phyloP scores from a whole-genome alignment of 495 filamentous ascomycete genomes.

The Lasiosphaeria miniovina region DNA sequence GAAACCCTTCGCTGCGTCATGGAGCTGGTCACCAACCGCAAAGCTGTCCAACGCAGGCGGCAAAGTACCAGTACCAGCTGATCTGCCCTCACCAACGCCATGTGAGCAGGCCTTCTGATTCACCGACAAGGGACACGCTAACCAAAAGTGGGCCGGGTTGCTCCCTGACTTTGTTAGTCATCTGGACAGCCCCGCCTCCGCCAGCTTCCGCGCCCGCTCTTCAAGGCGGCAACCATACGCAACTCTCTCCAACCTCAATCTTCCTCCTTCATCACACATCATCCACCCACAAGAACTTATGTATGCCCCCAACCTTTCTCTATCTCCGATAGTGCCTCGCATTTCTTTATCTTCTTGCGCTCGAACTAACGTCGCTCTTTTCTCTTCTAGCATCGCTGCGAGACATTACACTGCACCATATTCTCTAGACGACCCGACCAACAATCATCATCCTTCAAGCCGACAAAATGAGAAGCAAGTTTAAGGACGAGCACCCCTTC shows the following conservation, averaged over 20 bases:
- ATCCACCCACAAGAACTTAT: too few species aligned
- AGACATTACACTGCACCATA: too few species aligned
- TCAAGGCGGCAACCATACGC: constrained; percentile 24
- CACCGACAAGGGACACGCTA: constrained; percentile 19
- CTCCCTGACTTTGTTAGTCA: constrained; percentile 25
- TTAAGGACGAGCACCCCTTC: constrained; percentile 99
- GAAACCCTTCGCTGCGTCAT: too few species aligned
- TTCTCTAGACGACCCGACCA: too few species aligned
- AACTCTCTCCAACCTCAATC: constrained; percentile 8
- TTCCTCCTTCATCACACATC: constrained; percentile 1
- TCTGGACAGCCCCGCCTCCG: constrained; percentile 30
- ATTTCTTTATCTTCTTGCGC: too few species aligned
- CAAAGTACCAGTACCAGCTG: constrained; percentile 8
- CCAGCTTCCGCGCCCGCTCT: constrained; percentile 8
- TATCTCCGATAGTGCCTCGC: too few species aligned
- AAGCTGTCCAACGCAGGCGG: too few species aligned
- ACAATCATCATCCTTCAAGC: constrained; percentile 2
- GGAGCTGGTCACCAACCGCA: too few species aligned
- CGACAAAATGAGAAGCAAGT: constrained; percentile 80
- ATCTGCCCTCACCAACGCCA: constrained; percentile 13
- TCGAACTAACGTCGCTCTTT: too few species aligned
- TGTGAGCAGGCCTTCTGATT: constrained; percentile 33
- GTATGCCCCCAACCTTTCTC: too few species aligned
- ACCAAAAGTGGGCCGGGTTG: constrained; percentile 8
- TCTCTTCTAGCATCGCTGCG: too few species aligned